Evolutionary conservation across 495 filamentous ascomycete species (phyloP).

Genomic region (Penicillium egyptiacum): DNA sequence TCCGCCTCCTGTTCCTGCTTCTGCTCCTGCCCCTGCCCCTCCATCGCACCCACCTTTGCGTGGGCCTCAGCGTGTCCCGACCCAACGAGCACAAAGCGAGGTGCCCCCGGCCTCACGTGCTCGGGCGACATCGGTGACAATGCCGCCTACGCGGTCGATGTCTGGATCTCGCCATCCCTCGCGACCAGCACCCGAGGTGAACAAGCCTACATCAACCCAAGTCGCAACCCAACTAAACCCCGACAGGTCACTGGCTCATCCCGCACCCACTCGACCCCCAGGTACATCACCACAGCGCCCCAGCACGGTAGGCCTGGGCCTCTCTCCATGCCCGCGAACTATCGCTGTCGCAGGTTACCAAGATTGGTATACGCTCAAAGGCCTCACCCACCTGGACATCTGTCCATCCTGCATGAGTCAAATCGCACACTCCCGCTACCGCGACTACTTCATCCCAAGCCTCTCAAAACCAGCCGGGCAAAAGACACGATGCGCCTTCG

Average conservation of each 20-base stretch:
- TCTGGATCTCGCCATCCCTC: slow-evolving; percentile 16
- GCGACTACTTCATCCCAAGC: slow-evolving; percentile 51
- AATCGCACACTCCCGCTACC: slow-evolving; percentile 55
- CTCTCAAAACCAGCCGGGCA: slow-evolving; percentile 39
- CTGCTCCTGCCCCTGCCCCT: not conserved
- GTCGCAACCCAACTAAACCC: not conserved
- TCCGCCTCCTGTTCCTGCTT: not conserved
- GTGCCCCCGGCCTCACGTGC: slow-evolving; percentile 1
- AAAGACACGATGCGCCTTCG: slow-evolving; percentile 58
- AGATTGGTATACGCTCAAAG: slow-evolving; percentile 67
- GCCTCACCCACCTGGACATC: slow-evolving; percentile 56
- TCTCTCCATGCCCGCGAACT: slow-evolving; percentile 57
- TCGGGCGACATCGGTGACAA: slow-evolving; percentile 14
- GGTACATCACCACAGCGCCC: slow-evolving; percentile 19
- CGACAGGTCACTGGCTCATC: not conserved
- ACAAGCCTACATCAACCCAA: slow-evolving; percentile 3
- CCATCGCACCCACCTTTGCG: slow-evolving; percentile 10
- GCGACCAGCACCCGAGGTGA: slow-evolving; percentile 16
- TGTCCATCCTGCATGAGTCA: slow-evolving; percentile 63
- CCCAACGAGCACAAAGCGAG: slow-evolving; percentile 6
- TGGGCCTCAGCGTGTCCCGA: slow-evolving; percentile 8
- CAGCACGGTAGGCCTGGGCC: slow-evolving; percentile 23
- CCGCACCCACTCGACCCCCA: slow-evolving; percentile 11
- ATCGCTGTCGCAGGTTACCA: slow-evolving; percentile 48
- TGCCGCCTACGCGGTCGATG: slow-evolving; percentile 15